Percentiles rank a stretch among this genome's conserved stretches.
Evolutionary conservation across 2,329 filamentous ascomycete genomes (phyloP).

Genomic region (Neoscytalidium dimidiatum): DNA sequence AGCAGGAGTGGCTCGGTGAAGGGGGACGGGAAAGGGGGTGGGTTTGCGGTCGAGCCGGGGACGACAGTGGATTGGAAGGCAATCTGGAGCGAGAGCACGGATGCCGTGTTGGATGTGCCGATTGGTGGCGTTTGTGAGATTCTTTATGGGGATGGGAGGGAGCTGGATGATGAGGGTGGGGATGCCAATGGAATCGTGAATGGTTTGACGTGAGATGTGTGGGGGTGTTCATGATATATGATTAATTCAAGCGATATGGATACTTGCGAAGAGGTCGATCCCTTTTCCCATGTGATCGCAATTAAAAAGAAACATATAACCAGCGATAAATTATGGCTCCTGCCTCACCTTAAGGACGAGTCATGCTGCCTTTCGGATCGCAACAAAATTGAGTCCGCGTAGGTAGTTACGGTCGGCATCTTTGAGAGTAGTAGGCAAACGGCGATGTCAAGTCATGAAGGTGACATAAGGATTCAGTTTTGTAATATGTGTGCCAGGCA

Average conservation of each 20-base stretch:
- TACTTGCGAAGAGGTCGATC: too few species aligned
- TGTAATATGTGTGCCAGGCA: too few species aligned
- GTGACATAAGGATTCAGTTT: too few species aligned
- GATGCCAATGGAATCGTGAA: neutral
- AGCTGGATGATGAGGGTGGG: constrained; percentile 25
- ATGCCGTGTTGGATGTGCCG: constrained; percentile 96
- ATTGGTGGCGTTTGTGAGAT: constrained; percentile 94
- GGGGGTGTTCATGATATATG: neutral
- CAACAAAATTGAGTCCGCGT: too few species aligned
- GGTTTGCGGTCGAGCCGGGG: constrained; percentile 37
- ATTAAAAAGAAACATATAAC: too few species aligned
- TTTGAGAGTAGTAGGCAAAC: too few species aligned
- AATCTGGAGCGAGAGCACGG: constrained; percentile 89
- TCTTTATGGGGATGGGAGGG: constrained; percentile 70
- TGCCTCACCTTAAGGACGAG: too few species aligned
- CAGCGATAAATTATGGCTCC: too few species aligned
- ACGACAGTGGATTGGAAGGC: constrained; percentile 69
- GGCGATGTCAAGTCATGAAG: too few species aligned
- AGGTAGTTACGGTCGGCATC: too few species aligned
- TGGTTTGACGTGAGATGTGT: neutral
- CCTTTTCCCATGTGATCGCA: too few species aligned
- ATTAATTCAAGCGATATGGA: neutral
- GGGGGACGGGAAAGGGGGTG: constrained; percentile 38
- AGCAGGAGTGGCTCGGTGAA: constrained; percentile 20
- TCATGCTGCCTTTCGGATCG: too few species aligned